Percentiles rank a stretch among this genome's conserved stretches.
Conservation (phyloP, 1,139 yeast genomes). For the Torulaspora globosa region DNA sequence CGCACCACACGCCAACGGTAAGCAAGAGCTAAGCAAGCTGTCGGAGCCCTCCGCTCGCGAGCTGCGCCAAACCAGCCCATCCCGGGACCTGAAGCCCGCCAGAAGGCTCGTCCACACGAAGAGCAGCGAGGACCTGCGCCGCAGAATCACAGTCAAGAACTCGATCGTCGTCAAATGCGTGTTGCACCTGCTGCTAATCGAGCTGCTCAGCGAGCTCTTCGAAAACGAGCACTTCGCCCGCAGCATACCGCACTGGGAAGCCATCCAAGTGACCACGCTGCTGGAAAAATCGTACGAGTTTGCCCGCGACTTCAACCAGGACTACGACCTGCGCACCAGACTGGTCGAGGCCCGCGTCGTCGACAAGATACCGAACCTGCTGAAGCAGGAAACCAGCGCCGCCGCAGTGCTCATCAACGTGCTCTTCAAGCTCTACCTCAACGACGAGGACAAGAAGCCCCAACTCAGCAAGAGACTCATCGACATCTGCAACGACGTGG, state of each 20-base stretch:
- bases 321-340: constrained; percentile 78
- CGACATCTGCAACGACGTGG: constrained; percentile 67
- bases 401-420: constrained; percentile 83
- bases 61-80: neutral
- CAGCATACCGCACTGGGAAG: constrained; percentile 59
- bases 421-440: constrained; percentile 75
- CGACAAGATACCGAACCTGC: constrained; percentile 84
- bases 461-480: constrained; percentile 53
- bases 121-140: constrained; percentile 35
- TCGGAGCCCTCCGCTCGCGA: neutral
- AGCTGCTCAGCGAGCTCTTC: constrained; percentile 75
- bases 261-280: constrained; percentile 56
- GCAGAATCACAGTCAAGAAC: constrained; percentile 53
- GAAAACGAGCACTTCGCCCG: constrained; percentile 63
- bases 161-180: constrained; percentile 90
- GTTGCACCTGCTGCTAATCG: constrained; percentile 82
- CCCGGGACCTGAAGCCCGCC: constrained; percentile 11
- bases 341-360: constrained; percentile 90
- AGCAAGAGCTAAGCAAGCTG: constrained; percentile 6
- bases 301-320: constrained; percentile 82
- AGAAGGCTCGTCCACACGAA: constrained; percentile 23
- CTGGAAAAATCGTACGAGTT: constrained; percentile 71
- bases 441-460: constrained; percentile 45
- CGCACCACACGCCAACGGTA: constrained; percentile 5
- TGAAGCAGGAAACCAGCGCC: constrained; percentile 87